Evolutionary conservation across 1,139 yeast genomes (phyloP).

Genomic region (Suhomyces terraborum): DNA sequence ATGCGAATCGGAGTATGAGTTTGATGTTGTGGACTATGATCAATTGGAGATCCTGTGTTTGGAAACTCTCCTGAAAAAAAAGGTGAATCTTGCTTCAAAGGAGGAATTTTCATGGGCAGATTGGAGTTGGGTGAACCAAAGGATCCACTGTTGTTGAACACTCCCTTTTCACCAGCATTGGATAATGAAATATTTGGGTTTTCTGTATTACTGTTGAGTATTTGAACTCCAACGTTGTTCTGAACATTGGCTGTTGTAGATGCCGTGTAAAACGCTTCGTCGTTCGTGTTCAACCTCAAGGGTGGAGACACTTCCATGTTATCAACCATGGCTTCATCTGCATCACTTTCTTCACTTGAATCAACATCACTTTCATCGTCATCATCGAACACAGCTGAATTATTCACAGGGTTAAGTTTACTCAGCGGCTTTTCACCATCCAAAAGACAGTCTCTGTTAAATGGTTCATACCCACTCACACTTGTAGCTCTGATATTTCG

Average conservation of each 20-base stretch:
- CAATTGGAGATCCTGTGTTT: constrained; percentile 24
- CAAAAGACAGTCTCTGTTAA: constrained; percentile 6
- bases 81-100: constrained; percentile 33
- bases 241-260: not conserved
- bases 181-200: not conserved
- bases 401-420: not conserved
- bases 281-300: constrained; percentile 31
- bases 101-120: constrained; percentile 17
- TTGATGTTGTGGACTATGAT: constrained; percentile 20
- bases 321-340: constrained; percentile 32
- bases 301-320: constrained; percentile 29
- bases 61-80: constrained; percentile 27
- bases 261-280: constrained; percentile 19
- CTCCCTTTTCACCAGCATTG: not conserved
- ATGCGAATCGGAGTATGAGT: constrained; percentile 9
- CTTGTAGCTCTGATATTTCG: constrained; percentile 42
- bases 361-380: constrained; percentile 9
- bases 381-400: constrained; percentile 2
- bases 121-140: constrained; percentile 31
- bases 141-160: constrained; percentile 18
- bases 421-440: constrained; percentile 7
- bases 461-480: constrained; percentile 37
- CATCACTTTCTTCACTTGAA: constrained; percentile 40
- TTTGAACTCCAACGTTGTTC: not conserved
- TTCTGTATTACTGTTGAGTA: not conserved